Conservation (phyloP, 2,329 filamentous ascomycete genomes). For the Exophiala aquamarina region DNA sequence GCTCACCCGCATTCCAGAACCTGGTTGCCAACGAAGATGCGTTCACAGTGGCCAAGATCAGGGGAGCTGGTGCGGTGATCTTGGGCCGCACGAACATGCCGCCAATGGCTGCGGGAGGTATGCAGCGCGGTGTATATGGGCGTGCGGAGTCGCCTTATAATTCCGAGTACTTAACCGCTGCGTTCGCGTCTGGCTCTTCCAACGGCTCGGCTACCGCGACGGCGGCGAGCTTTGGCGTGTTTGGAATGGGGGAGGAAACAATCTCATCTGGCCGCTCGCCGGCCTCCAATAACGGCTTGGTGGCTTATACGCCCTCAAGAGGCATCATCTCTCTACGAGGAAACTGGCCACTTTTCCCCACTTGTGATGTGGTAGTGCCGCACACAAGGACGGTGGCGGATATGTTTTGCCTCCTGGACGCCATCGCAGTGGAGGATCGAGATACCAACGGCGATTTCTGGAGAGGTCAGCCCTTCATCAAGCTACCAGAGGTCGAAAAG, state of each 20-base stretch:
- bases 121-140: conserved; percentile 58
- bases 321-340: conserved; percentile 52
- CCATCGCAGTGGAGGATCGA: conserved; percentile 18
- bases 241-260: conserved; percentile 53
- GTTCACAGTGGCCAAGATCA: conserved; percentile 24
- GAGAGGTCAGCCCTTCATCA: conserved; percentile 11
- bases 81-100: conserved; percentile 41
- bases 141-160: conserved; percentile 60
- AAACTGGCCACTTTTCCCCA: conserved; percentile 53
- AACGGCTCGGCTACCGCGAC: conserved; percentile 55
- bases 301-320: conserved; percentile 54
- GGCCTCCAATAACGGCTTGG: conserved; percentile 53
- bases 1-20: conserved; percentile 54
- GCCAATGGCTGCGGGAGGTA: conserved; percentile 59
- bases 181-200: conserved; percentile 53
- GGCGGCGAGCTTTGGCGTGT: conserved; percentile 48
- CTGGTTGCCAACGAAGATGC: conserved; percentile 45
- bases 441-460: conserved; percentile 20
- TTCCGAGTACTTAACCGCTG: conserved; percentile 48
- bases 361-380: conserved; percentile 53
- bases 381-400: conserved; percentile 49
- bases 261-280: conserved; percentile 54
- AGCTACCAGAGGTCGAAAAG: conserved; percentile 31
- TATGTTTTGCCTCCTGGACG: conserved; percentile 39
- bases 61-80: conserved; percentile 31